Conservation (phyloP, 148 eudicot genomes). For the Spergularia bocconei region DNA sequence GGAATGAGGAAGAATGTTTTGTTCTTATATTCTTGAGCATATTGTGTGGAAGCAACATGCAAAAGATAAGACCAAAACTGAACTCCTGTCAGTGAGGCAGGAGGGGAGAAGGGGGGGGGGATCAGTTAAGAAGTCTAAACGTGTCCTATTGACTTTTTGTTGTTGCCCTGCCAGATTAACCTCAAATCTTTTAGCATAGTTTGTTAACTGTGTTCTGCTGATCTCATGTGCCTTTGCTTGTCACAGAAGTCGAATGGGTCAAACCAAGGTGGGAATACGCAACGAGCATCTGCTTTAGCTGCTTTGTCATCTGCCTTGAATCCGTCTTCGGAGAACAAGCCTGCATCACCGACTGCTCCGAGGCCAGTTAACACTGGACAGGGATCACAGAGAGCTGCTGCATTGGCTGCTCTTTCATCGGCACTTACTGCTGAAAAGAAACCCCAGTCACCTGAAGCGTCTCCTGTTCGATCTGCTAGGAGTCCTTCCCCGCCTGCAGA, state of each 20-base stretch:
- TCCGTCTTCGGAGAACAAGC: constrained; percentile 40
- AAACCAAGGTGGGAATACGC: constrained; percentile 70
- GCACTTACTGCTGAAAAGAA: constrained; percentile 92
- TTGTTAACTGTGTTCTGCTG: neutral
- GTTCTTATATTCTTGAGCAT: neutral
- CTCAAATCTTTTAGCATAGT: neutral
- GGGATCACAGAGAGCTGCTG: constrained; percentile 96
- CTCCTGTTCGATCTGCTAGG: constrained; percentile 58
- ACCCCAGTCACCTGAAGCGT: constrained; percentile 46
- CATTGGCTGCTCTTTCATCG: constrained; percentile 89
- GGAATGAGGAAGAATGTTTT: neutral
- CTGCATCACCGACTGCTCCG: constrained; percentile 32
- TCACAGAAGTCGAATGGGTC: constrained; percentile 46
- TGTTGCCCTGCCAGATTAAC: constrained; percentile 4
- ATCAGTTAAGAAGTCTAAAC: neutral
- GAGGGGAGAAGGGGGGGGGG: no score
- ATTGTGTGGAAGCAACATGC: neutral
- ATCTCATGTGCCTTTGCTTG: constrained; percentile 4
- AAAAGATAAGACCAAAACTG: neutral
- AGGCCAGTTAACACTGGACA: constrained; percentile 42
- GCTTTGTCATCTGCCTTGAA: constrained; percentile 85
- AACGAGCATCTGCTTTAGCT: constrained; percentile 36
- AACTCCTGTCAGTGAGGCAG: no score
- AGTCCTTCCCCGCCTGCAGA: constrained; percentile 56
- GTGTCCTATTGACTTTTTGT: neutral